Evolutionary conservation across 805 yeast genomes (phyloP).

Genomic region (Metschnikowia peoriensis): DNA sequence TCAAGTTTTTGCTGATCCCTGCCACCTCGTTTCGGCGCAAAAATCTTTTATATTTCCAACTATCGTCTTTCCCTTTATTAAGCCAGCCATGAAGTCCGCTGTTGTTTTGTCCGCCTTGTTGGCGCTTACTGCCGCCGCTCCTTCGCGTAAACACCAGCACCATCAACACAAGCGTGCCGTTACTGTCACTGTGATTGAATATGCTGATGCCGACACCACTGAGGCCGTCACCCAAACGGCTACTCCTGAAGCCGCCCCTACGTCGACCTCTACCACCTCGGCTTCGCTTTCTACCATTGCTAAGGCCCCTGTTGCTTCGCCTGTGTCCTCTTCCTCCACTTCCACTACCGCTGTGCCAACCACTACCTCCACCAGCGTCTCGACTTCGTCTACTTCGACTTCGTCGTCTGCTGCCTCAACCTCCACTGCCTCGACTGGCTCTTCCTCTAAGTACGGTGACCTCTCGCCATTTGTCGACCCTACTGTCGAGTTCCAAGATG

Average conservation of each 20-base stretch:
- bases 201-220: conserved; percentile 15
- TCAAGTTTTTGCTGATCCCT: conserved; percentile 3
- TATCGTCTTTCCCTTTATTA: conserved; percentile 28
- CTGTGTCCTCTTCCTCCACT: background rate
- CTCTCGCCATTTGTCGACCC: conserved; percentile 19
- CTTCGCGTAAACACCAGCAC: conserved; percentile 24
- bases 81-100: conserved; percentile 13
- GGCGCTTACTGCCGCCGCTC: conserved; percentile 18
- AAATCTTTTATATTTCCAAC: no score
- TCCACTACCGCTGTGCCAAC: background rate
- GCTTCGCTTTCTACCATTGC: conserved; percentile 3
- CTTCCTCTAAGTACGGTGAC: conserved; percentile 15
- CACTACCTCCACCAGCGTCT: conserved; percentile 3
- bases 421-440: conserved; percentile 4
- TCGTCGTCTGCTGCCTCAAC: conserved; percentile 5
- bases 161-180: conserved; percentile 39
- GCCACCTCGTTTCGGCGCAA: conserved; percentile 1
- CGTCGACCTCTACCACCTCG: conserved; percentile 3
- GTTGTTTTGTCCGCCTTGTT: conserved; percentile 15
- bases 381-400: conserved; percentile 2
- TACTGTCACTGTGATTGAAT: conserved; percentile 36
- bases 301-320: conserved; percentile 2
- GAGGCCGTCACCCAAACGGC: background rate
- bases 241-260: background rate
- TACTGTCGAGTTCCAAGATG: conserved; percentile 18